These are phyloP conservation scores for Quercus variabilis DNA, from an alignment of 306 rosid genomes.

Conservation along the genomic window DNA sequence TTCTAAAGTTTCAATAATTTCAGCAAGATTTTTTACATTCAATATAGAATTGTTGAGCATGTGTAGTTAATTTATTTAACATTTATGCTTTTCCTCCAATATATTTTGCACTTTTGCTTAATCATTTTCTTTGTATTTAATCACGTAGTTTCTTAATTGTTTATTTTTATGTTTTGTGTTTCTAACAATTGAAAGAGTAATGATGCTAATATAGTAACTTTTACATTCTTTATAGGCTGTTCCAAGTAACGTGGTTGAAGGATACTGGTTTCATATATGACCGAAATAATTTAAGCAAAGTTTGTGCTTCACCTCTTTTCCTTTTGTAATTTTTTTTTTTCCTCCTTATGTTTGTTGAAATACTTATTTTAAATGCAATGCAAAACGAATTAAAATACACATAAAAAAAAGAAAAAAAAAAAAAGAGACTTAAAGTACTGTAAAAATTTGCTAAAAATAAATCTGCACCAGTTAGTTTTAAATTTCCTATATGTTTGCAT, in stretches of 20 bases:
- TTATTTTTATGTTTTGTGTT: neutral
- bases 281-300: constrained; percentile 57
- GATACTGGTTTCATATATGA: constrained; percentile 75
- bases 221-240: constrained; percentile 63
- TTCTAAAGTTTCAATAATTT: neutral
- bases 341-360: constrained; percentile 11
- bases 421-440: constrained; percentile 2
- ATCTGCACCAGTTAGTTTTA: too few species aligned
- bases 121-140: neutral
- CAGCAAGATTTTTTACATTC: neutral
- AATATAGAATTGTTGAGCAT: neutral
- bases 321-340: constrained; percentile 21
- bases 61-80: neutral
- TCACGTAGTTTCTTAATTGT: neutral
- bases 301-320: constrained; percentile 59
- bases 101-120: neutral
- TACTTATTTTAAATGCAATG: neutral
- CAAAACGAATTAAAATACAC: neutral
- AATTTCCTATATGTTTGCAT: neutral
- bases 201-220: constrained; percentile 32
- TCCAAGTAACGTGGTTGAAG: constrained; percentile 82
- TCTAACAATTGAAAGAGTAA: neutral
- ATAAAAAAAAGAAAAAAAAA: too few species aligned
- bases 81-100: neutral
- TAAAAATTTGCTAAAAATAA: neutral